Percentiles rank a stretch among this genome's conserved stretches.
Conservation (phyloP, 2,329 filamentous ascomycete species). For the Stachybotrys chartarum region DNA sequence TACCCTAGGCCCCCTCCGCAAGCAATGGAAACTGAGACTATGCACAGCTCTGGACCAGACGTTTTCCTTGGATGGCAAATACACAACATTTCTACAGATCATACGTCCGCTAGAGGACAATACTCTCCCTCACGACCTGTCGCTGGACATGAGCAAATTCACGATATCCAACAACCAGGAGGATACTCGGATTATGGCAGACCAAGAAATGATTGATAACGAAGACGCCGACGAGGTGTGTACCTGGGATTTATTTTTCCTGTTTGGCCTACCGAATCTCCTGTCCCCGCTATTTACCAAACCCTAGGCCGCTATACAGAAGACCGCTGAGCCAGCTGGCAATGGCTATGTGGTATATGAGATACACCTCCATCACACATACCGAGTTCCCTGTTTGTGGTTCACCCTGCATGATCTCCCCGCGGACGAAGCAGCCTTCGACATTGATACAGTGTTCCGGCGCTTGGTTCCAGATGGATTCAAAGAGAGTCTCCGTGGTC, state of each 20-base stretch:
- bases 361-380: conserved; percentile 68
- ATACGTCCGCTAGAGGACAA: conserved; percentile 41
- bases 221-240: conserved; percentile 46
- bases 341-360: conserved; percentile 58
- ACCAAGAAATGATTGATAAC: conserved; percentile 40
- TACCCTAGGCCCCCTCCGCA: conserved; percentile 46
- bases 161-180: conserved; percentile 27
- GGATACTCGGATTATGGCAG: conserved; percentile 17
- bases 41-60: conserved; percentile 43
- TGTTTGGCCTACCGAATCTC: not conserved
- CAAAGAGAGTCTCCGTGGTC: conserved; percentile 50
- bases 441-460: conserved; percentile 63
- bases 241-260: conserved; percentile 2
- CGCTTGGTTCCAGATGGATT: conserved; percentile 62
- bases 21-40: conserved; percentile 46
- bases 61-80: conserved; percentile 33
- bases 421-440: conserved; percentile 46
- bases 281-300: conserved; percentile 10
- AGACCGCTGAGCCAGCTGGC: conserved; percentile 19
- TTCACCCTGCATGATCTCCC: conserved; percentile 58
- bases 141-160: conserved; percentile 36
- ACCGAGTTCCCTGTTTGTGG: conserved; percentile 69
- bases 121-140: conserved; percentile 37
- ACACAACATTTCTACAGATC: conserved; percentile 49
- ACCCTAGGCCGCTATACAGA: conserved; percentile 33